Conservation (phyloP, 495 filamentous ascomycete species). For the Aspergillus coremiiformis region DNA sequence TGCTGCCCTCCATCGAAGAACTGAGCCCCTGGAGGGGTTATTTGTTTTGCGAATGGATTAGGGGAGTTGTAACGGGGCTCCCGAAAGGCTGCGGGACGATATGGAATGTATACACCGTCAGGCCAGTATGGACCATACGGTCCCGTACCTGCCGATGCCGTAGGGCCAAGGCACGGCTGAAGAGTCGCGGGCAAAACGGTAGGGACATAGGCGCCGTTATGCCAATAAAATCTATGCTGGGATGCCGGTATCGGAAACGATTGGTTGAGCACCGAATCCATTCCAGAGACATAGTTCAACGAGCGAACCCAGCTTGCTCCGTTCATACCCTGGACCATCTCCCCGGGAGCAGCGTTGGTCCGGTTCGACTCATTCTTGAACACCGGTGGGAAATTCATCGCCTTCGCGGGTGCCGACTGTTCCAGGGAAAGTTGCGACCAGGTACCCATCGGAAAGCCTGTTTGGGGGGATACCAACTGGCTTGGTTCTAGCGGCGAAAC, state of each 20-base stretch:
- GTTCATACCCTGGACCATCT: conserved; percentile 30
- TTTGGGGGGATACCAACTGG: conserved; percentile 26
- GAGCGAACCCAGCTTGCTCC: conserved; percentile 41
- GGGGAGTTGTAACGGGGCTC: conserved; percentile 46
- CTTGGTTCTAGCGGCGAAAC: conserved; percentile 49
- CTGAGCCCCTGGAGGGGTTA: conserved; percentile 13
- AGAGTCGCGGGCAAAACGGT: conserved; percentile 64
- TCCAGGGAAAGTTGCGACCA: conserved; percentile 28
- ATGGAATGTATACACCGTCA: conserved; percentile 69
- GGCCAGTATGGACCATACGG: conserved; percentile 74
- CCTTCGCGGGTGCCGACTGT: conserved; percentile 22
- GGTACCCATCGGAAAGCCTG: conserved; percentile 22
- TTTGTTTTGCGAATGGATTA: conserved; percentile 14
- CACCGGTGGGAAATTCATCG: conserved; percentile 38
- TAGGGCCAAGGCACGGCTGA: conserved; percentile 63
- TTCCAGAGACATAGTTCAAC: conserved; percentile 34
- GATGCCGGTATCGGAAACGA: conserved; percentile 34
- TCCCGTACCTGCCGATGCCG: conserved; percentile 63
- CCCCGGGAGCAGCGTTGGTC: conserved; percentile 18
- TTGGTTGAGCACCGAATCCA: conserved; percentile 48
- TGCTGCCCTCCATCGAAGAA: conserved; percentile 27
- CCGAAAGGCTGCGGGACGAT: conserved; percentile 57
- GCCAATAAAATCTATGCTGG: conserved; percentile 32
- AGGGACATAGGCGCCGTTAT: conserved; percentile 50
- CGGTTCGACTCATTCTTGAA: conserved; percentile 31